These are phyloP conservation scores for Juglanconis juglandina DNA, from an alignment of 2,329 filamentous ascomycete species.

Conservation along the genomic window DNA sequence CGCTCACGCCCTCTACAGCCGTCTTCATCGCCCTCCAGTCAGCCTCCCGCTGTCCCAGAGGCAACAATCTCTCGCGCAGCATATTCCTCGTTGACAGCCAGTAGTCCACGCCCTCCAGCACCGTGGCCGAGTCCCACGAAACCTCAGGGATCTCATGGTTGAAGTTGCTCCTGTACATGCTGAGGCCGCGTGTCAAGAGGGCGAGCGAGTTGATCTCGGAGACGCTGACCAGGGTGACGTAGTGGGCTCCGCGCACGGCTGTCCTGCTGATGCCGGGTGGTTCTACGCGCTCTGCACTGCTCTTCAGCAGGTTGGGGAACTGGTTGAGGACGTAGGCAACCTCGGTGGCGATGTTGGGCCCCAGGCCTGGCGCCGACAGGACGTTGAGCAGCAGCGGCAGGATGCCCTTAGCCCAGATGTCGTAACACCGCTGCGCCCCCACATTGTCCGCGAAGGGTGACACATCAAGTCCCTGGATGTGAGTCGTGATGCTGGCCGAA, in stretches of 20 bases:
- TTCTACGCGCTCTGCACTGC: constrained; percentile 71
- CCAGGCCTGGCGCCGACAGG: constrained; percentile 64
- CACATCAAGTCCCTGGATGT: constrained; percentile 68
- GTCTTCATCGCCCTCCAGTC: constrained; percentile 51
- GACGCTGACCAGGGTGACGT: constrained; percentile 69
- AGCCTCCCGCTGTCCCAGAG: constrained; percentile 68
- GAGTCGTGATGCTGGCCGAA: constrained; percentile 73
- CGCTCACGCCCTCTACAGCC: constrained; percentile 51
- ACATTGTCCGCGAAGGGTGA: constrained; percentile 75
- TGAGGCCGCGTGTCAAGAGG: constrained; percentile 70
- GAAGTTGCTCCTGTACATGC: constrained; percentile 61
- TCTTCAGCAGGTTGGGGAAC: constrained; percentile 73
- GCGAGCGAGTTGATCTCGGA: constrained; percentile 77
- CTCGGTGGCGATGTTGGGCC: constrained; percentile 77
- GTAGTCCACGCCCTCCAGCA: constrained; percentile 81
- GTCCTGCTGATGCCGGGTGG: constrained; percentile 54
- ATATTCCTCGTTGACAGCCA: constrained; percentile 68
- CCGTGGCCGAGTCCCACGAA: constrained; percentile 67
- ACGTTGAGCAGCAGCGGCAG: constrained; percentile 87
- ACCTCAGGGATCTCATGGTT: constrained; percentile 70
- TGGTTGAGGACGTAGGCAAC: constrained; percentile 84
- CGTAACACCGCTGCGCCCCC: constrained; percentile 70
- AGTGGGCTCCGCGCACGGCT: constrained; percentile 47
- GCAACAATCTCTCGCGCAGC: constrained; percentile 69
- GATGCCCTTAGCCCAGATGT: constrained; percentile 85